These are phyloP conservation scores for Moesziomyces globuligerus DNA, from an alignment of 1,284 basidiomycete genomes.

Conservation along the genomic window DNA sequence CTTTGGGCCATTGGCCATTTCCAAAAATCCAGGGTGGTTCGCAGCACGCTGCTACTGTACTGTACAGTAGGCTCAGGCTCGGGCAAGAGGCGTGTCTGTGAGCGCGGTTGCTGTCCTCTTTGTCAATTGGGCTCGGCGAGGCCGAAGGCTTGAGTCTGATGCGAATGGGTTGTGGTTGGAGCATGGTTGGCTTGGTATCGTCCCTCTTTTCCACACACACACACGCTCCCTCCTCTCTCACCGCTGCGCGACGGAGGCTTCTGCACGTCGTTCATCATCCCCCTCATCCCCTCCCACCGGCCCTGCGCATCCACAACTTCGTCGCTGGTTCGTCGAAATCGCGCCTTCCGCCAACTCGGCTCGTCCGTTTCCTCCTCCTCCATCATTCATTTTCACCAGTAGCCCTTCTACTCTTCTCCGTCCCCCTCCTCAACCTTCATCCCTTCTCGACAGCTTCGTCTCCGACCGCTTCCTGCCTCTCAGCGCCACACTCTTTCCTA, in stretches of 20 bases:
- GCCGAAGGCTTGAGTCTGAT: too few relatives aligned
- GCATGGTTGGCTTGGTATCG: too few relatives aligned
- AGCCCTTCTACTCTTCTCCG: not conserved
- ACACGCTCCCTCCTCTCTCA: too few relatives aligned
- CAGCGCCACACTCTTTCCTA: conserved; percentile 14
- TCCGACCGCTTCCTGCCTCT: not conserved
- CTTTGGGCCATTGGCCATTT: too few relatives aligned
- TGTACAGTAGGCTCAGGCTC: not conserved
- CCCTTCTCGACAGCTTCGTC: not conserved
- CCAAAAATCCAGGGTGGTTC: too few relatives aligned
- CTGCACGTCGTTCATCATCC: not conserved
- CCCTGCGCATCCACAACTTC: not conserved
- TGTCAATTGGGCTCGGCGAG: too few relatives aligned
- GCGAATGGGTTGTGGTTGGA: too few relatives aligned
- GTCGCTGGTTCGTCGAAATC: conserved; percentile 26
- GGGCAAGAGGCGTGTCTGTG: not conserved
- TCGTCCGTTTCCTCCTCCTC: not conserved
- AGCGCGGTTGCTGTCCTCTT: too few relatives aligned
- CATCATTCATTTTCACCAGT: not conserved
- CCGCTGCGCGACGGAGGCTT: too few relatives aligned
- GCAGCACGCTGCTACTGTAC: too few relatives aligned
- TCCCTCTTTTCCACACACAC: too few relatives aligned
- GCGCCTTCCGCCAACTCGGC: conserved; percentile 1
- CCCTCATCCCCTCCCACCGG: not conserved
- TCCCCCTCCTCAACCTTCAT: not conserved